These are phyloP conservation scores for Wickerhamomyces xylosicus DNA, from an alignment of 805 yeast species.

Conservation along the genomic window DNA sequence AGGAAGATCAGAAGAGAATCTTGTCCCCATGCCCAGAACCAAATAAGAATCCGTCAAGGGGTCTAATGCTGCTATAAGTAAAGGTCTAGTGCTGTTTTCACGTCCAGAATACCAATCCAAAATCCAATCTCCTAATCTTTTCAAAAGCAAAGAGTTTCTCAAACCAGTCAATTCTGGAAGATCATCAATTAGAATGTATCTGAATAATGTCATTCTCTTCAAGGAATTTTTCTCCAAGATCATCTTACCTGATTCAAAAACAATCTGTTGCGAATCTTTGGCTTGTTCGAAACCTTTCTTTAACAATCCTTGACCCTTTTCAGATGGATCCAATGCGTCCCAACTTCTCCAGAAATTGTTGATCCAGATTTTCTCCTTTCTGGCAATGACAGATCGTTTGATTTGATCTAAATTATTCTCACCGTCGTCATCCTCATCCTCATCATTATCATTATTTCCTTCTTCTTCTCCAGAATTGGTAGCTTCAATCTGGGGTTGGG, in stretches of 20 bases:
- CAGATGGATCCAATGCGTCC: conserved; percentile 43
- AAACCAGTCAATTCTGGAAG: conserved; percentile 75
- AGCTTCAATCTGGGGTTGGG: too few relatives aligned
- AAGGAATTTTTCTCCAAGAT: conserved; percentile 73
- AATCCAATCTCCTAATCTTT: conserved; percentile 85
- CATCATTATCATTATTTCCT: conserved; percentile 1
- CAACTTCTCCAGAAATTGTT: conserved; percentile 62
- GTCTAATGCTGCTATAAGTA: conserved; percentile 80
- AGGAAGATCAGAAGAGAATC: conserved; percentile 27
- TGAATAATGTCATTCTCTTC: conserved; percentile 67
- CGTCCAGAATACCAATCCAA: conserved; percentile 85
- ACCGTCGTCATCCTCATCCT: conserved; percentile 20
- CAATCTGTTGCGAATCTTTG: conserved; percentile 69
- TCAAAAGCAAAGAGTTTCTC: conserved; percentile 75
- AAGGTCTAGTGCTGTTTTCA: conserved; percentile 51
- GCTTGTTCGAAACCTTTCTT: conserved; percentile 74
- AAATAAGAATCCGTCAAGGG: conserved; percentile 64
- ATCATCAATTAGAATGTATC: conserved; percentile 82
- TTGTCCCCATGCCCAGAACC: conserved; percentile 84
- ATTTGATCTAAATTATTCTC: conserved; percentile 15
- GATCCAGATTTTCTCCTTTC: conserved; percentile 58
- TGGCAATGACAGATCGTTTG: conserved; percentile 17
- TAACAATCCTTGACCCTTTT: conserved; percentile 33
- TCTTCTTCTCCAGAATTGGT: too few relatives aligned
- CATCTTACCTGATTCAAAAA: conserved; percentile 85